Conservation (phyloP, 2,329 filamentous ascomycete species). For the Knoxdaviesia proteae region DNA sequence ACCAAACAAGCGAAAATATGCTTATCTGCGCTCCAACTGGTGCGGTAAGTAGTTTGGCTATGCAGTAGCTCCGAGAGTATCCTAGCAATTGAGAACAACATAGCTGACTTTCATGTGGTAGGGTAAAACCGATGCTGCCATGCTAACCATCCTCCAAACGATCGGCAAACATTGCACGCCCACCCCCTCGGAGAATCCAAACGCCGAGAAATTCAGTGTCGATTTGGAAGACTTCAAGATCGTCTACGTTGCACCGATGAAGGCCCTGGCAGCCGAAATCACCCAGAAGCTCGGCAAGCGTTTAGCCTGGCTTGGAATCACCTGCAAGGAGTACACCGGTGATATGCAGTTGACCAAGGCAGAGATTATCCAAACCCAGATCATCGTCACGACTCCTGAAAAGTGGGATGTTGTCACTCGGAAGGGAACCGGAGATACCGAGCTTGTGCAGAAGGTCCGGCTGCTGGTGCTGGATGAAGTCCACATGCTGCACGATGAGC, state of each 20-base stretch:
- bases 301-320: slow-evolving; percentile 80
- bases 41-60: slow-evolving; percentile 33
- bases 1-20: slow-evolving; percentile 95
- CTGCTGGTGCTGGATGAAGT: slow-evolving; percentile 96
- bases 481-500: slow-evolving; percentile 96
- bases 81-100: background rate
- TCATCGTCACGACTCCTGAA: slow-evolving; percentile 95
- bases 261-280: slow-evolving; percentile 87
- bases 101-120: slow-evolving; percentile 8
- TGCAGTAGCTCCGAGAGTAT: background rate
- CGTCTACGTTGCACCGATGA: slow-evolving; percentile 98
- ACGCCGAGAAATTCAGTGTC: slow-evolving; percentile 63
- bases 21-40: slow-evolving; percentile 93
- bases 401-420: slow-evolving; percentile 98
- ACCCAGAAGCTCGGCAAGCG: slow-evolving; percentile 86
- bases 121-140: slow-evolving; percentile 95
- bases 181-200: slow-evolving; percentile 53
- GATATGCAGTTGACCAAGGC: slow-evolving; percentile 98
- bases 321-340: slow-evolving; percentile 83
- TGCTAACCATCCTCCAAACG: slow-evolving; percentile 85
- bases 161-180: slow-evolving; percentile 71
- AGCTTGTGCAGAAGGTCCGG: slow-evolving; percentile 90
- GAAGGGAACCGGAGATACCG: slow-evolving; percentile 92
- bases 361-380: slow-evolving; percentile 88
- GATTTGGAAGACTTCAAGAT: slow-evolving; percentile 84